Evolutionary conservation across 768 basidiomycete species (phyloP).

Genomic region (Dioszegia aurantiaca): DNA sequence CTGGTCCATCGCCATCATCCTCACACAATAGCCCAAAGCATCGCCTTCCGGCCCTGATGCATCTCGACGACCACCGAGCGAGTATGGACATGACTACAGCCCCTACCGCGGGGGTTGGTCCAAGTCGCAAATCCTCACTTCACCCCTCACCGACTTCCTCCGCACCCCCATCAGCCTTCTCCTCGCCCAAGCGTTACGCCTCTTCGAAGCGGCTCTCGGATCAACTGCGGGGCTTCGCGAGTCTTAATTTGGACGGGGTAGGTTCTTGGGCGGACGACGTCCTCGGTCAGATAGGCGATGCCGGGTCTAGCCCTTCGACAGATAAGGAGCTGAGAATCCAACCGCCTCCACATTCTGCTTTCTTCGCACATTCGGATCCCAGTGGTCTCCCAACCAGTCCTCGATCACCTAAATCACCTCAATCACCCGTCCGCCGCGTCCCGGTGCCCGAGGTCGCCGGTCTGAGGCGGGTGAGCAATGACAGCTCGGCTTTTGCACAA

Average conservation of each 20-base stretch:
- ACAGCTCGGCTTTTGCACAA: not conserved
- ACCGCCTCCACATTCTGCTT: too few species aligned
- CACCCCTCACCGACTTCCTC: not conserved
- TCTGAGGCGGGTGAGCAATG: too few species aligned
- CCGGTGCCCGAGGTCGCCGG: not conserved
- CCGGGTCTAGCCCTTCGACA: too few species aligned
- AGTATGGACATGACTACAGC: not conserved
- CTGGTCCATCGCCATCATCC: too few species aligned
- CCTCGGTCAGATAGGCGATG: too few species aligned
- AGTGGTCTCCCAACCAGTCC: too few species aligned
- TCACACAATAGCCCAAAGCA: not conserved
- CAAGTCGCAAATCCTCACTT: not conserved
- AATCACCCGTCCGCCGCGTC: conserved; percentile 1
- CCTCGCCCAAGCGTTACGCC: not conserved
- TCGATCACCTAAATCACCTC: too few species aligned
- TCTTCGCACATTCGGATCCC: too few species aligned
- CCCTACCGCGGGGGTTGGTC: not conserved
- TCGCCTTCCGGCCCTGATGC: conserved; percentile 8
- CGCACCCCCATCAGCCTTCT: conserved; percentile 5
- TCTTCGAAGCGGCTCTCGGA: conserved; percentile 26
- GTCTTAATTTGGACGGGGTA: conserved; percentile 4
- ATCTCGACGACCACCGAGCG: conserved; percentile 3
- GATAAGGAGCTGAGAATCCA: too few species aligned
- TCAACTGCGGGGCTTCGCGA: conserved; percentile 29
- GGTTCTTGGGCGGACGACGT: conserved; percentile 19